Evolutionary conservation across 2,329 filamentous ascomycete genomes (phyloP).

Genomic region (Aspergillus fischeri): DNA sequence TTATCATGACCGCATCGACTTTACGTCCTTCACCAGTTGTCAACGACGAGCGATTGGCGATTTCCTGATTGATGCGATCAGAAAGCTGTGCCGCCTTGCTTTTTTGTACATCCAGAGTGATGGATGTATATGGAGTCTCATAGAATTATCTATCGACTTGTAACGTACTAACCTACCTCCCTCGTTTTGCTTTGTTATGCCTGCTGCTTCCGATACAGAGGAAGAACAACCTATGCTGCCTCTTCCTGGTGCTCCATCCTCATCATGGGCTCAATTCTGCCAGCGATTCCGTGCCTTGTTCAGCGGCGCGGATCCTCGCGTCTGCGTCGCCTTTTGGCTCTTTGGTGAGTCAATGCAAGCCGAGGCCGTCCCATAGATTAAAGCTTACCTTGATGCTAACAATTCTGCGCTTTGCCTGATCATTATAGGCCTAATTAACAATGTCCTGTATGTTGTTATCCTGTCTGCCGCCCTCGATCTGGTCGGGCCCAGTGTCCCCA

Average conservation of each 20-base stretch:
- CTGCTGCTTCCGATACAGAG: constrained; percentile 18
- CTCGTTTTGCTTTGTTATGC: constrained; percentile 19
- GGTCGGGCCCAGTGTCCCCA: constrained; percentile 79
- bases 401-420: neutral
- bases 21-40: neutral
- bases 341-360: constrained; percentile 61
- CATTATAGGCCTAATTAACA: constrained; percentile 79
- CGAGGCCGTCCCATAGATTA: neutral
- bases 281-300: constrained; percentile 62
- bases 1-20: neutral
- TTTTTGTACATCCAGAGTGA: neutral
- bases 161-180: neutral
- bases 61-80: neutral
- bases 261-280: constrained; percentile 71
- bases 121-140: neutral
- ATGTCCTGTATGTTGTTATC: constrained; percentile 96
- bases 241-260: constrained; percentile 54
- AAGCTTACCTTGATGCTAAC: constrained; percentile 1
- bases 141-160: neutral
- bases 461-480: constrained; percentile 93
- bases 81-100: neutral
- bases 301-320: constrained; percentile 63
- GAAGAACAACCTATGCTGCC: constrained; percentile 41
- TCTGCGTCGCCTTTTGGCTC: constrained; percentile 83
- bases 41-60: neutral